Base-by-base conservation (phyloP, 2,329 filamentous ascomycete genomes). In the Diaporthe caulivora region DNA sequence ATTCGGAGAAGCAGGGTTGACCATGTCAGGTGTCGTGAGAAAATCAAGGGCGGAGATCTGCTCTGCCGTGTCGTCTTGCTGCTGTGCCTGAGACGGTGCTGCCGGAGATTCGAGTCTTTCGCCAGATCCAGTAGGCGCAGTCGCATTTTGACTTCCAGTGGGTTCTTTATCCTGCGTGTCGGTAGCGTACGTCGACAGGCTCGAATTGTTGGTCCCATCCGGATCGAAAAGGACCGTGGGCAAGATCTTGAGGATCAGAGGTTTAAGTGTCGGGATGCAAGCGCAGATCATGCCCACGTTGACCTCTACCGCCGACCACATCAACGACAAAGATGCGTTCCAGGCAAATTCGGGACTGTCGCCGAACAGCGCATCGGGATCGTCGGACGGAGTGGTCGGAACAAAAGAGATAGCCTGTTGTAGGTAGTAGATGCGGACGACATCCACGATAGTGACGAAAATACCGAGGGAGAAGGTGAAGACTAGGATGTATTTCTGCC, bases 261-360 rank as follows among this genome's bases (percentile, higher is more conserved):
- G 95, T 80, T 98, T 98, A 75, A 98, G 85, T 0, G 93, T 96
- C 11, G 96, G 96, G n/a, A 98, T 93, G 78, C 95, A 98, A 54
- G 93, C 95, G 80, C 94, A 97, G 76, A 95, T 92, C 77, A 98
- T 95, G 24, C 95, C 95, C 1, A 97, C 87, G 77, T 97, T 97
- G 79, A 98, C 95, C 82, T 98, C 95, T 70, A 98, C 91, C 17
- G 93, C 93, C 21, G 94, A 96, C 96, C 95, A 98, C 94, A 98
- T 96, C 80, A 97, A 92, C 0, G 94, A 94, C 7, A 95, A 84
- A 0, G 94, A 94, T 0, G 94, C 94, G 79, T 96, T 95, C 92
- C 91, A 94, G 71, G 88, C 84, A 78, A 91, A 91, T 73, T 91
- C 85, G 2, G 82, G 78, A 55, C 87, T 86, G 55, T 85, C 85